Evolutionary conservation across 352 stramenopile species (phyloP), one percentile per base, ranked within the genome.

Genomic region (Elongisporangium senticosum): DNA sequence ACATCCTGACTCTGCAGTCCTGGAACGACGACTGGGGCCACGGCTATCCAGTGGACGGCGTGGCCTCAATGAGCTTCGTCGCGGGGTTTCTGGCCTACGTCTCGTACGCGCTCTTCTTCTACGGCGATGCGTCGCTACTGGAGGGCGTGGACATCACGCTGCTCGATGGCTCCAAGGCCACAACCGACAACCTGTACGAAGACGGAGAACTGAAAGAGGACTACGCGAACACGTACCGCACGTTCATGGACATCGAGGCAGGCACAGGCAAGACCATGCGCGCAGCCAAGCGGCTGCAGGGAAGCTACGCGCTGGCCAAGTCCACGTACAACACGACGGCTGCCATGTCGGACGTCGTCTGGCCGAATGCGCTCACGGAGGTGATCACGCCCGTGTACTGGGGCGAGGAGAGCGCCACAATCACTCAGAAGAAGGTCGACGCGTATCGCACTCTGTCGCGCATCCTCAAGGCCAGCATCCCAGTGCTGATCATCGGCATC

Each of bases 301-400:
- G 62, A 19, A 71, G 61, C 47, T 74, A 76, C 48, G 68, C 71
- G 19, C 24, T 77, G 37, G 61, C 62, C 37, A 59, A 68, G 17
- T 80, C 71, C 50, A 26, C 51, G 14, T 64, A 58, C 24, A 71
- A 67, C 10, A n/a, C 28, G 15, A 53, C 69, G 55, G 58, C 62
- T 7, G 63, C 70, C 51, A 87, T 90, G 77, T 75, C 69, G 17
- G 80, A 90, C 52, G 59, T 88, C 23, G 52, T 90, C 51, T 86
- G 72, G 68, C 80, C 80, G 26, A 64, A 67, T 21, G 51, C 87
- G 49, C 59, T 57, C 53, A 68, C 74, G 19, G 80, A 90, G 40
- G 65, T 87, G 47, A 70, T 86, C 39, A 60, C 74, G 22, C 76
- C 77, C 4, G 63, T 69, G 37, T 88, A 88, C 65, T 77, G 72